These are phyloP conservation scores for Amanita polypyramis DNA, from an alignment of 768 basidiomycete species.

Conservation along the genomic window DNA sequence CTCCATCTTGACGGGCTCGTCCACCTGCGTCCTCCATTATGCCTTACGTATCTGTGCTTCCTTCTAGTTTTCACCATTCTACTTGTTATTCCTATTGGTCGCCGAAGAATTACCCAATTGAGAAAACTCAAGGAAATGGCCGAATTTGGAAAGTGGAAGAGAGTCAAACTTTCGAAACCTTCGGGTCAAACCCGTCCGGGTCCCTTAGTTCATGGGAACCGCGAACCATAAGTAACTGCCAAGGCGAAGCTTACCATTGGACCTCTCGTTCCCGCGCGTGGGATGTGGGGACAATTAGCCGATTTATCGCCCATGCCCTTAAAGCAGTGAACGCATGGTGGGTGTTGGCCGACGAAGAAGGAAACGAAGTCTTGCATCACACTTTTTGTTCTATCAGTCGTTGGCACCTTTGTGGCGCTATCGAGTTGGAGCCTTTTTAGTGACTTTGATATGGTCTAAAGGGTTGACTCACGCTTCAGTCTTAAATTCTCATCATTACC, in stretches of 20 bases:
- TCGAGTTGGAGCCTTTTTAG: neutral
- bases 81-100: neutral
- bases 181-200: neutral
- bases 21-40: slow-evolving; percentile 1
- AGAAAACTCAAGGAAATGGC: slow-evolving; percentile 3
- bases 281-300: neutral
- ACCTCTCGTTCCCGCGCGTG: neutral
- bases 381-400: neutral
- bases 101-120: neutral
- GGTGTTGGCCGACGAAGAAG: neutral
- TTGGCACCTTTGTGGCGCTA: neutral
- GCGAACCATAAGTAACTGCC: neutral
- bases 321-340: neutral
- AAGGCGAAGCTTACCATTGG: neutral
- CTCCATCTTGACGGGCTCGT: neutral
- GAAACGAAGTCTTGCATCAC: neutral
- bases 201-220: neutral
- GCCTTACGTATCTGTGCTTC: neutral
- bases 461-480: too few species aligned
- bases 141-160: slow-evolving; percentile 3
- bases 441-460: neutral
- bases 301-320: neutral
- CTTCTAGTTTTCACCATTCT: neutral
- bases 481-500: neutral
- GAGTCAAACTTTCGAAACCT: neutral